Base-by-base conservation (phyloP, 805 yeast species). In the Wickerhamiella musiphila region DNA sequence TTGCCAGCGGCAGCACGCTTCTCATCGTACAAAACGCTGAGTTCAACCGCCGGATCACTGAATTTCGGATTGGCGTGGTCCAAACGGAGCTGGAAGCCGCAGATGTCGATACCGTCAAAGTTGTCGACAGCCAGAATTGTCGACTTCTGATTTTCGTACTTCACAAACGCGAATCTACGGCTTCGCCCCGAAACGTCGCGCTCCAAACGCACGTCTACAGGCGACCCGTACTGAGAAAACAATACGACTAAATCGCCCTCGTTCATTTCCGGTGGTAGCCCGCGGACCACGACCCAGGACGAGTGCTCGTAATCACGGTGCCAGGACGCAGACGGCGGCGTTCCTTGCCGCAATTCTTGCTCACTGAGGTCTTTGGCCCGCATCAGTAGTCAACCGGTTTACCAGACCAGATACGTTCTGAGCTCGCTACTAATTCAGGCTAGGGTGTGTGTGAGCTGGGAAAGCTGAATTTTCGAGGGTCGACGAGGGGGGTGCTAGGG, bases 201-300 rank as follows among this genome's bases (percentile, higher is more conserved):
- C 17, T 69, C 65, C 32, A 84, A 56, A 32, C 73, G 69, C 22
- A 86, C 49, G 43, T 77, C 78, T 0, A 77, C 75, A 0, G 94
- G 94, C 13, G 73, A 65, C 1, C 96, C 96, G 52, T 68, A 86
- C 47, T 86, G 95, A 2, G 93, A 77, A 49, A 86, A 86, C 20
- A 84, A 68, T 0, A 71, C 65, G 5, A 83, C 46, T 1, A 86
- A 52, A 48, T 86, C 95, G 29, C 72, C 70, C 48, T 82, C 94
- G 6, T 69, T 70, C 18, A 82, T 50, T 20, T 68, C 68, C 11
- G 47, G 54, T 7, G 82, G 73, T 8, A 86, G 51, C 4, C 74
- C 70, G 1, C 93, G 86, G n/a, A 86, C 70, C 46, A 43, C 78
- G 1, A 84, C 60, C 48, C 73, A 82, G 1, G 86, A 72, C 1